Conservation (phyloP, 352 stramenopile genomes). For the Phytophthora melonis region DNA sequence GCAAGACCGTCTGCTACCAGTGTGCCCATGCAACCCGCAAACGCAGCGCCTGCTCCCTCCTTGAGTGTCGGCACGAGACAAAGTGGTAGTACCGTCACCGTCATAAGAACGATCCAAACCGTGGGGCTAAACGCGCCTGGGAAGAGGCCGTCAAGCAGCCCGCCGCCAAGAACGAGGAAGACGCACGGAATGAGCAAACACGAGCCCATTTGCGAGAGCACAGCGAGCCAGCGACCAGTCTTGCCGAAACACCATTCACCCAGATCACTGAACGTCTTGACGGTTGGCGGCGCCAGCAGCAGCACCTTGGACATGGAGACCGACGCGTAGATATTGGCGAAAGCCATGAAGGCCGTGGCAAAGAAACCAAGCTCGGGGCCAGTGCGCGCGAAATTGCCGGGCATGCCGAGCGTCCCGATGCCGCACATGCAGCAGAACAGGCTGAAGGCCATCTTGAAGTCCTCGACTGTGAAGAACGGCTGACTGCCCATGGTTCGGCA, state of each 20-base stretch:
- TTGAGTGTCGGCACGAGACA: constrained; percentile 47
- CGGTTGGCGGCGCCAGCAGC: constrained; percentile 51
- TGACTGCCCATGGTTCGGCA: constrained; percentile 14
- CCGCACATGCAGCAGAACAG: constrained; percentile 67
- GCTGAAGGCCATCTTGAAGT: constrained; percentile 53
- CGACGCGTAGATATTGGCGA: constrained; percentile 69
- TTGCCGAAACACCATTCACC: constrained; percentile 65
- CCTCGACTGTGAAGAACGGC: constrained; percentile 50
- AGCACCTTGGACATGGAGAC: constrained; percentile 63
- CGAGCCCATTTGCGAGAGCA: constrained; percentile 61
- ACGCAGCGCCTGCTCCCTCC: constrained; percentile 54
- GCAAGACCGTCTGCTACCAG: constrained; percentile 64
- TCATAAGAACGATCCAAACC: constrained; percentile 73
- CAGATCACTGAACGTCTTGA: constrained; percentile 68
- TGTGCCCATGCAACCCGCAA: constrained; percentile 62
- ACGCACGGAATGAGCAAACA: constrained; percentile 48
- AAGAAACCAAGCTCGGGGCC: constrained; percentile 50
- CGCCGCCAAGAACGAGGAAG: constrained; percentile 33
- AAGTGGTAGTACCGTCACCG: constrained; percentile 52
- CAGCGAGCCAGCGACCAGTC: constrained; percentile 53
- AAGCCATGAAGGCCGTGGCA: constrained; percentile 66
- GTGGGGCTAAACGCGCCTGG: constrained; percentile 48
- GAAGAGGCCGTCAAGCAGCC: constrained; percentile 60
- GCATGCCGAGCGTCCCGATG: constrained; percentile 69
- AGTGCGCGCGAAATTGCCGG: constrained; percentile 59